Conservation (phyloP, 2,329 filamentous ascomycete genomes). For the Pseudocercospora crystallina region DNA sequence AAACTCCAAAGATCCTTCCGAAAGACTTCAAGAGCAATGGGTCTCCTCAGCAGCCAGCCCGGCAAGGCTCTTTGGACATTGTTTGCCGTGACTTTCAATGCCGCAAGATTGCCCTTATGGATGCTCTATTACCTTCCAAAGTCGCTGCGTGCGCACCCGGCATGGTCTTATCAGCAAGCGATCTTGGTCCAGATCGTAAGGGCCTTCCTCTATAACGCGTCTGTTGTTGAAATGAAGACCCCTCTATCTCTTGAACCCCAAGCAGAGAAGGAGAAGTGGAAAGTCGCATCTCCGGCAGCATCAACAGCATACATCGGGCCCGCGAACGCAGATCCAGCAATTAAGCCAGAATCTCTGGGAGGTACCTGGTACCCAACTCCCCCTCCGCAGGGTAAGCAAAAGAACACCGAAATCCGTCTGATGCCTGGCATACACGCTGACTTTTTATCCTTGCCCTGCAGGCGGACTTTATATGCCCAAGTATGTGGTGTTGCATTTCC, state of each 20-base stretch:
- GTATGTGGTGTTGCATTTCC: slow-evolving; percentile 48
- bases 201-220: slow-evolving; percentile 35
- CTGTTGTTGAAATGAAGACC: slow-evolving; percentile 30
- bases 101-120: slow-evolving; percentile 42
- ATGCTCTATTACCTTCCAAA: slow-evolving; percentile 39
- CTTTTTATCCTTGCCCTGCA: no score
- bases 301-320: slow-evolving; percentile 17
- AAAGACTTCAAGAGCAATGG: slow-evolving; percentile 9
- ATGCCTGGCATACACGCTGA: no score
- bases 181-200: slow-evolving; percentile 37
- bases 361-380: slow-evolving; percentile 44
- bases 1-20: background rate
- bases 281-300: slow-evolving; percentile 26
- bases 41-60: slow-evolving; percentile 37
- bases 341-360: slow-evolving; percentile 41
- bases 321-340: slow-evolving; percentile 31
- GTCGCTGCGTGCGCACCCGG: slow-evolving; percentile 40
- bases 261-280: slow-evolving; percentile 42
- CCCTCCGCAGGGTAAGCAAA: slow-evolving; percentile 1
- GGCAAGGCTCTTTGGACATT: slow-evolving; percentile 43
- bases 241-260: slow-evolving; percentile 37
- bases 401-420: no score
- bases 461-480: slow-evolving; percentile 18
- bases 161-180: slow-evolving; percentile 43
- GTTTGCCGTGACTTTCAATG: slow-evolving; percentile 36